Evolutionary conservation across 2,329 filamentous ascomycete species (phyloP), one percentile per base, ranked within the genome.

Genomic region (Hypoxylon sp.): DNA sequence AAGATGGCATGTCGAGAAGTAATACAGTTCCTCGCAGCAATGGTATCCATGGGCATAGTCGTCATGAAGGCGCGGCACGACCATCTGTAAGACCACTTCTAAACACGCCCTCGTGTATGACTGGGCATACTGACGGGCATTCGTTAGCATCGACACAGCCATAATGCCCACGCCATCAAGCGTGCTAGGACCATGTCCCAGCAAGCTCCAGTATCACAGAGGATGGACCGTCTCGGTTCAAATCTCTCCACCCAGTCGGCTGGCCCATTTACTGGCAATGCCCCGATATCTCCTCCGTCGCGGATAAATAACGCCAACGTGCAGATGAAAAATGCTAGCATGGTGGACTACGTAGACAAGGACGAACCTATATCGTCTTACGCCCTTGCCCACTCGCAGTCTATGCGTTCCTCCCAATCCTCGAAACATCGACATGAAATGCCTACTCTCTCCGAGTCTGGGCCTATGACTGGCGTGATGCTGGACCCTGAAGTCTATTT

Each of bases 191-290:
- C 77, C 66, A 76, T 79, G 77, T 77, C 77, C 30, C 79, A 79
- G 52, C 76, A 80, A 60, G 53, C 60, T 6, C 71, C 75, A 11
- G 67, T 75, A 7, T 76, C 79, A 1, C 77, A 80, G 30, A 76
- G 77, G 67, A 86, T 85, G 83, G 78, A 80, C 71, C 82, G 84
- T 61, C 81, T 78, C 59, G 75, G 77, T 13, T 85, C 83, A 41
- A 81, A 78, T 69, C 76, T 79, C 32, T 82, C 82, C 9, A 79
- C 81, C 25, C 76, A 73, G 53, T 77, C 79, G 28, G 80, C 75
- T 41, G 76, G 79, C 50, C 80, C 82, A 36, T 83, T 83, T 60
- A 76, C 76, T 65, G 75, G 69, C 71, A 77, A 74, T 34, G 74
- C 75, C 50, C 77, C 77, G 60, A 76, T 82, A 68, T 77, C 80